A percentile compares a stretch with the other conserved stretches of the same genome.
Conservation (phyloP, 495 filamentous ascomycete species). For the Cercophora sp. region DNA sequence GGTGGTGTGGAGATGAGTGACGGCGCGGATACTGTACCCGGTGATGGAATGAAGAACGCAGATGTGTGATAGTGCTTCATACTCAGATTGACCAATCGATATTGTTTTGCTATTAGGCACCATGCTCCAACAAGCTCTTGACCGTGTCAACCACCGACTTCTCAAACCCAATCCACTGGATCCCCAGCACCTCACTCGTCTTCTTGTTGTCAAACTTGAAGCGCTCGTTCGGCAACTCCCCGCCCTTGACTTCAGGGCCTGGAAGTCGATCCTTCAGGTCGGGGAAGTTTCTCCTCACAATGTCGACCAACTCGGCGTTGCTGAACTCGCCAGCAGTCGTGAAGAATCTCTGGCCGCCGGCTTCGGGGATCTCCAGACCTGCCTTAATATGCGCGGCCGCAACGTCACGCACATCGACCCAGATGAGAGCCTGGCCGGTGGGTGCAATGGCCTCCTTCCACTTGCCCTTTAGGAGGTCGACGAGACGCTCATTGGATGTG, state of each 20-base stretch:
- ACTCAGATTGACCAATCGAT: too few species aligned
- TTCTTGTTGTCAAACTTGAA: slow-evolving; percentile 51
- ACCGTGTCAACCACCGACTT: slow-evolving; percentile 54
- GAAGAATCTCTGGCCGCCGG: slow-evolving; percentile 53
- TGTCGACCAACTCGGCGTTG: slow-evolving; percentile 41
- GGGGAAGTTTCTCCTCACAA: slow-evolving; percentile 51
- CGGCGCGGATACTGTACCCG: too few species aligned
- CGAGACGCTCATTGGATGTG: slow-evolving; percentile 48
- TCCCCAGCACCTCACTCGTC: slow-evolving; percentile 49
- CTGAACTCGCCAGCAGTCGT: slow-evolving; percentile 46
- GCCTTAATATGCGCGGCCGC: slow-evolving; percentile 54
- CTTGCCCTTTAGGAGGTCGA: slow-evolving; percentile 50
- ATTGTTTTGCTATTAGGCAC: too few species aligned
- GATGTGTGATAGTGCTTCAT: too few species aligned
- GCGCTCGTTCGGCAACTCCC: slow-evolving; percentile 30
- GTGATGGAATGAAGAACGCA: too few species aligned
- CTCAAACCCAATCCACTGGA: slow-evolving; percentile 55
- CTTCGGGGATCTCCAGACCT: slow-evolving; percentile 46
- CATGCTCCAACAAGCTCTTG: slow-evolving; percentile 46
- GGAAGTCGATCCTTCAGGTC: slow-evolving; percentile 47
- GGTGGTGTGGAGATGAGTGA: too few species aligned
- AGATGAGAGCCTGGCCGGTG: slow-evolving; percentile 37
- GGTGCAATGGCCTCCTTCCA: slow-evolving; percentile 52
- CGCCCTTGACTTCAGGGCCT: slow-evolving; percentile 24
- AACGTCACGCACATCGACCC: slow-evolving; percentile 58